These are phyloP conservation scores for Sphagnum contortum DNA, from an alignment of 225 moss, liverwort and hornwort species.

Conservation along the genomic window DNA sequence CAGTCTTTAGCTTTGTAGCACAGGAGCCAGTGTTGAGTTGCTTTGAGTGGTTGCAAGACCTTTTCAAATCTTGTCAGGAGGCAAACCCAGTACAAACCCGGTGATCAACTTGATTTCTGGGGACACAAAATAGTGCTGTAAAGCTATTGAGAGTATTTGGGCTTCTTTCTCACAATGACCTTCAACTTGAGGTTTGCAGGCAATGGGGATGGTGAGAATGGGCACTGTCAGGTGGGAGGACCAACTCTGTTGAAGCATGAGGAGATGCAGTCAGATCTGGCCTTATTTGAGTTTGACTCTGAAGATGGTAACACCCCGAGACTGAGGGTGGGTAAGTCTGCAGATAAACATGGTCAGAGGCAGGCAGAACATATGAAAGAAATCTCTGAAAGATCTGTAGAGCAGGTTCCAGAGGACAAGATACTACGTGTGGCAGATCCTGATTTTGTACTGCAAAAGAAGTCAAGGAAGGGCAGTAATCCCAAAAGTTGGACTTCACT, in stretches of 20 bases:
- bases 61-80: no score
- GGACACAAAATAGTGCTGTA: no score
- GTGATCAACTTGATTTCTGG: no score
- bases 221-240: conserved; percentile 1
- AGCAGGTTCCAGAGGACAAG: conserved; percentile 40
- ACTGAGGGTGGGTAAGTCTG: conserved; percentile 5
- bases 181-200: no score
- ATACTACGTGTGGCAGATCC: conserved; percentile 20
- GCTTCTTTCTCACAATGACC: no score
- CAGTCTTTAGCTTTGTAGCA: no score
- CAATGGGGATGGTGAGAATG: neutral
- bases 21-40: no score
- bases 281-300: conserved; percentile 31
- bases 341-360: conserved; percentile 6
- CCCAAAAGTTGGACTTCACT: conserved; percentile 33
- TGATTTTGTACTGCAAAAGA: conserved; percentile 7
- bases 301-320: conserved; percentile 15
- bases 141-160: no score
- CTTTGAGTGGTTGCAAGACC: no score
- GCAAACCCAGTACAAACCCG: no score
- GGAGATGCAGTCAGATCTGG: neutral
- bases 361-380: conserved; percentile 27
- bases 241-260: no score
- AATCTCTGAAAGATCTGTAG: conserved; percentile 27
- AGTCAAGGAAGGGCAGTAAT: conserved; percentile 24